Conservation (phyloP, 1,284 basidiomycete species). For the Leccinum cinnamomeum region DNA sequence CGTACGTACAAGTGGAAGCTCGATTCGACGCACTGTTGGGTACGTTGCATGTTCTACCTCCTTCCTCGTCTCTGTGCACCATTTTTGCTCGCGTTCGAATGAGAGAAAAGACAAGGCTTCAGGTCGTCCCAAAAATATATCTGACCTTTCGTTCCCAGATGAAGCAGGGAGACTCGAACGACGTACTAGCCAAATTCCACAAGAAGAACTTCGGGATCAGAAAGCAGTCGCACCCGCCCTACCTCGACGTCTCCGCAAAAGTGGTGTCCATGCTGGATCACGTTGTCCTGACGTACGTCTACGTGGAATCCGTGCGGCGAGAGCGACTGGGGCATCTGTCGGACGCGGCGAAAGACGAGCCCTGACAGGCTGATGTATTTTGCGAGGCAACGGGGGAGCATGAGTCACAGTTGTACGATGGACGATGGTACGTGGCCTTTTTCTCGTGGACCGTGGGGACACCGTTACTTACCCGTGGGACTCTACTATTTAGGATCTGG, state of each 20-base stretch:
- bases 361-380: background rate
- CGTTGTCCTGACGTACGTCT: conserved; percentile 28
- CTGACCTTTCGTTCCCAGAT: conserved; percentile 14
- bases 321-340: conserved; percentile 21
- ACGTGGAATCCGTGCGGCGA: conserved; percentile 27
- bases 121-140: background rate
- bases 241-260: conserved; percentile 22
- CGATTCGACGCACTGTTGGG: conserved; percentile 24
- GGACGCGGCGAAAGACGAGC: background rate
- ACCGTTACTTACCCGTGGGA: background rate
- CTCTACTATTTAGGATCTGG: background rate
- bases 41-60: conserved; percentile 9
- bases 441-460: background rate
- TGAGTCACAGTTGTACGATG: background rate
- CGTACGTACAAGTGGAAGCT: conserved; percentile 33
- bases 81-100: background rate
- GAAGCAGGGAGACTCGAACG: conserved; percentile 21
- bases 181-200: conserved; percentile 23
- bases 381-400: background rate
- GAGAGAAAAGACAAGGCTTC: background rate
- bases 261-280: conserved; percentile 26
- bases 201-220: conserved; percentile 27
- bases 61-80: background rate
- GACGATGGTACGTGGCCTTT: background rate
- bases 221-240: conserved; percentile 25